These are phyloP conservation scores for Ganoderma lingzhi DNA, from an alignment of 1,284 basidiomycete genomes.

Conservation along the genomic window DNA sequence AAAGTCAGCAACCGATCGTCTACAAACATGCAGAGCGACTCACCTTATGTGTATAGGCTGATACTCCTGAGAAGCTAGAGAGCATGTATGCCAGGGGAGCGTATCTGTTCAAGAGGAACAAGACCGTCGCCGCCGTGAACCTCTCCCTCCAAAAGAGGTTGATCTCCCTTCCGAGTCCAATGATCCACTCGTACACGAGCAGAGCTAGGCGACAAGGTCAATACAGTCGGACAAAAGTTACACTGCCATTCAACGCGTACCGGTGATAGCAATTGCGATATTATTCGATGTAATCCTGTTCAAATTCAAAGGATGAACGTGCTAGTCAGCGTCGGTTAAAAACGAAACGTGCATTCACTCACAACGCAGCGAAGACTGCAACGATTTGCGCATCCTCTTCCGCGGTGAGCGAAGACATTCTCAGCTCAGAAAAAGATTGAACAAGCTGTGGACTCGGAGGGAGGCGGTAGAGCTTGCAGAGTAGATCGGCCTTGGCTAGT, in stretches of 20 bases:
- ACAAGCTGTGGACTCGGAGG: background rate
- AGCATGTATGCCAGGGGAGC: slow-evolving; percentile 6
- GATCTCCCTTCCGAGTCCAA: slow-evolving; percentile 24
- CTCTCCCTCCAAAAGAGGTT: slow-evolving; percentile 21
- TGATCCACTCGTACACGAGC: slow-evolving; percentile 20
- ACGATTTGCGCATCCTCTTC: background rate
- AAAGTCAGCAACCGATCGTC: background rate
- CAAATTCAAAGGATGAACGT: background rate
- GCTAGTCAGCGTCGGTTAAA: background rate
- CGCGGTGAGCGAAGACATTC: background rate
- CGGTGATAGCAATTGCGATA: background rate
- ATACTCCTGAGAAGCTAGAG: background rate
- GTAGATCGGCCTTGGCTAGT: background rate
- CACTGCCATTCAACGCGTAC: background rate
- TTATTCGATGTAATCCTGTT: background rate
- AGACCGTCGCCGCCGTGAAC: slow-evolving; percentile 6
- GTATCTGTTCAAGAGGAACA: slow-evolving; percentile 27
- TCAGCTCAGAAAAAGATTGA: too few species aligned
- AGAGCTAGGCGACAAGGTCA: slow-evolving; percentile 7
- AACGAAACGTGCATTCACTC: background rate
- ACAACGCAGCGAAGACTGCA: background rate
- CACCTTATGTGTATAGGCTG: background rate
- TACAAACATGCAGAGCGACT: background rate
- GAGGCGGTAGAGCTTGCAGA: background rate
- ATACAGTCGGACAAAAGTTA: background rate